Evolutionary conservation across 2,329 filamentous ascomycete genomes (phyloP), one percentile per base, ranked within the genome.

Genomic region (Fusarium virguliforme): DNA sequence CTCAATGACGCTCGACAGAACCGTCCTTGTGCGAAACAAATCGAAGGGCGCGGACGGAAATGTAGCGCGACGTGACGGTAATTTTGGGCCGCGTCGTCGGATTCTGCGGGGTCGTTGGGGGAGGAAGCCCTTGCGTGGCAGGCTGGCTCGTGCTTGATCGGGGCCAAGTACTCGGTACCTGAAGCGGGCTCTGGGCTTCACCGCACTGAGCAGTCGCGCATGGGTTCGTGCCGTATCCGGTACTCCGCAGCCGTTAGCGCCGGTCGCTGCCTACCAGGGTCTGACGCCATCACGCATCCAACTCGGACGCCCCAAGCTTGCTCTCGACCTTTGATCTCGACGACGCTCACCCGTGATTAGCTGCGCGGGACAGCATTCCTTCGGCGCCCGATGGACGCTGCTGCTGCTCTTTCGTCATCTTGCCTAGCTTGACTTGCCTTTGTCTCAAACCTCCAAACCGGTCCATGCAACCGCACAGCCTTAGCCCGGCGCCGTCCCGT

Each of bases 261-360:
- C 37, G 40, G 38, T 60, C 43, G 46, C 37, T 64, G 62, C 46
- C 55, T 64, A 41, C 67, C 64, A 61, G 63, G 71, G 67, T 76
- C 74, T 76, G 74, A 76, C 74, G 74, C 68, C 73, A 76, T 76
- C 66, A 69, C 67, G 66, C 71, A 76, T 73, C 71, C 55, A 72
- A 57, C 61, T 60, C 46, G 35, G 58, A 43, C 60, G 46, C 59
- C 26, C 64, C 51, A 70, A 70, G 59, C 51, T 65, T 38, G 53
- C 43, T 62, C 67, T 65, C 63, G 58, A 64, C 62, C 55, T 68
- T 62, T 54, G 62, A 75, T 71, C 68, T 71, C 70, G 70, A 66
- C 63, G 10, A 71, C 50, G 41, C 67, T 66, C 58, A 62, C 38
- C 62, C 43, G 63, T 74, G 73, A 75, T 73, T 76, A 75, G 70